Evolutionary conservation across 306 rosid genomes (phyloP).

Genomic region (Quercus wislizeni): DNA sequence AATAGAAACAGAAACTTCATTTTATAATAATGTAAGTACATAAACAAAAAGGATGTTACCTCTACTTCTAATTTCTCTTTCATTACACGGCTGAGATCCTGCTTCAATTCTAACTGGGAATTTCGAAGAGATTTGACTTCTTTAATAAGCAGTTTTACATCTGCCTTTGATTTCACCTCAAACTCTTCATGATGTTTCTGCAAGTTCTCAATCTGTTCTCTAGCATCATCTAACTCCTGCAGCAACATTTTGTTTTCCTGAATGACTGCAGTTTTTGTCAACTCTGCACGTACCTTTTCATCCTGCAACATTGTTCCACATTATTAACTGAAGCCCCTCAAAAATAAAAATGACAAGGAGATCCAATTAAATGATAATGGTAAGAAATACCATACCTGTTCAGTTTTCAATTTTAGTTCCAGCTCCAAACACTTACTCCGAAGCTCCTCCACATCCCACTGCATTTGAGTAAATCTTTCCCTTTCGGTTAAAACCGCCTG

Average conservation of each 20-base stretch:
- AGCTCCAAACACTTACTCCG: conserved; percentile 65
- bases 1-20: neutral
- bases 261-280: conserved; percentile 49
- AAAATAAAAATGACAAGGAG: conserved; percentile 22
- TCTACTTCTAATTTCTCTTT: conserved; percentile 79
- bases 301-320: conserved; percentile 55
- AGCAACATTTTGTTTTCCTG: conserved; percentile 70
- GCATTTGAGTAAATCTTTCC: conserved; percentile 83
- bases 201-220: conserved; percentile 61
- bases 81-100: conserved; percentile 63
- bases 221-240: conserved; percentile 65
- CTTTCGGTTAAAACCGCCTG: conserved; percentile 68
- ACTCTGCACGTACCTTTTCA: conserved; percentile 60
- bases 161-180: conserved; percentile 83
- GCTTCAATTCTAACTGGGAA: conserved; percentile 76
- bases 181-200: conserved; percentile 67
- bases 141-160: conserved; percentile 69
- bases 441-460: conserved; percentile 85
- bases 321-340: conserved; percentile 18
- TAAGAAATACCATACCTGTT: conserved; percentile 54
- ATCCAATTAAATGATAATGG: conserved; percentile 13
- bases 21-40: neutral
- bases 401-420: conserved; percentile 62
- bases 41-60: conserved; percentile 39
- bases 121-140: conserved; percentile 87